A percentile compares a stretch with the other conserved stretches of the same genome.
Conservation (phyloP, 306 rosid species). For the Sindora glabra region DNA sequence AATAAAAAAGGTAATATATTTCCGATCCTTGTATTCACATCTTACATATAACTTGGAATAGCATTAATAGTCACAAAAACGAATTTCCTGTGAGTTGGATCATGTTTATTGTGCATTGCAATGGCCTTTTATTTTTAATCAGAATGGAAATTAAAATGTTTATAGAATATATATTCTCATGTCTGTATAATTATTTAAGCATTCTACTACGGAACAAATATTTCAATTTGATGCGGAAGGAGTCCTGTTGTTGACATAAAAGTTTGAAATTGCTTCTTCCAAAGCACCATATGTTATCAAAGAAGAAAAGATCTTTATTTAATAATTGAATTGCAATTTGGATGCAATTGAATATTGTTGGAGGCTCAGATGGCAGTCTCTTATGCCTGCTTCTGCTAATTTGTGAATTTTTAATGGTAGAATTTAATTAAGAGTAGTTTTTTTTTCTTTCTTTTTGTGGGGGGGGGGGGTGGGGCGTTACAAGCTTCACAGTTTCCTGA, state of each 20-base stretch:
- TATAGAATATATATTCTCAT: not conserved
- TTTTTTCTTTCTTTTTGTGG: no score
- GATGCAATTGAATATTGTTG: constrained; percentile 2
- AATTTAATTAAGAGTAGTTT: no score
- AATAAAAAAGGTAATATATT: constrained; percentile 55
- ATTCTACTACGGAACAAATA: not conserved
- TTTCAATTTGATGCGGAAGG: not conserved
- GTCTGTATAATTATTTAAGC: not conserved
- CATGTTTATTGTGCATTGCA: not conserved
- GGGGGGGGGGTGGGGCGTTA: no score
- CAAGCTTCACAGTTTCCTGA: not conserved
- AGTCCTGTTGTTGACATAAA: not conserved
- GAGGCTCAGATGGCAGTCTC: not conserved
- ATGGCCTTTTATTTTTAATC: not conserved
- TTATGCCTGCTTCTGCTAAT: constrained; percentile 3
- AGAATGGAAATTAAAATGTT: not conserved
- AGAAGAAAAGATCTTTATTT: not conserved
- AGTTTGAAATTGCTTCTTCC: not conserved
- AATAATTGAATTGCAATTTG: not conserved
- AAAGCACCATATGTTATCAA: not conserved
- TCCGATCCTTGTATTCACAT: constrained; percentile 14
- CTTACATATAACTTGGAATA: constrained; percentile 12
- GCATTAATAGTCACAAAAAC: not conserved
- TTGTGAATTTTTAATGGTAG: no score
- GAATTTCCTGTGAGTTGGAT: not conserved